Percentiles rank a stretch among this genome's conserved stretches.
phyloP scores from a whole-genome alignment of 2,329 filamentous ascomycete species.

The Aureobasidium leucospermi region DNA sequence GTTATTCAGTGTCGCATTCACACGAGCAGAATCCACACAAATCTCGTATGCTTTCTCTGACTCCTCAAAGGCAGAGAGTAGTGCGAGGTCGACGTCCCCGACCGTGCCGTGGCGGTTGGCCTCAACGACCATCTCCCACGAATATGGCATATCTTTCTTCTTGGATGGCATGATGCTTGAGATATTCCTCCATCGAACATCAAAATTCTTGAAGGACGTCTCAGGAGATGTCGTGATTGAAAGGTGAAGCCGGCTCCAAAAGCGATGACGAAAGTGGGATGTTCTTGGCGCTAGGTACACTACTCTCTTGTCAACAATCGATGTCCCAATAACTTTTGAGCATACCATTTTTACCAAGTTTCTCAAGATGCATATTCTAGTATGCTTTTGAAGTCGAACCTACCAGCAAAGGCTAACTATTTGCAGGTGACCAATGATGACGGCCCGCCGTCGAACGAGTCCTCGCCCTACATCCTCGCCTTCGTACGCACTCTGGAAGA shows the following conservation, averaged over 20 bases:
- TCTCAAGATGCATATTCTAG: conserved; percentile 18
- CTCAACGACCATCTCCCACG: background rate
- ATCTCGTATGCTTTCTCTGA: background rate
- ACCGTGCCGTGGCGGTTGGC: background rate
- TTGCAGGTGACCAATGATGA: conserved; percentile 44
- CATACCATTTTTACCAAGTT: background rate
- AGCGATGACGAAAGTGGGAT: conserved; percentile 1
- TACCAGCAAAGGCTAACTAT: background rate
- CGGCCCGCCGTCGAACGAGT: conserved; percentile 43
- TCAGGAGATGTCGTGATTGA: too few species aligned
- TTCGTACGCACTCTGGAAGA: conserved; percentile 41
- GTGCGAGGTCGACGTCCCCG: background rate
- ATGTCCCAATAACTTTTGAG: background rate
- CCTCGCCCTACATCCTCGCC: conserved; percentile 44
- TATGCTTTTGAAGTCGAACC: conserved; percentile 10
- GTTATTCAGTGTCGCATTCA: background rate
- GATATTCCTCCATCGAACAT: background rate
- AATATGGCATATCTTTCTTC: background rate
- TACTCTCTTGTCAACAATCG: background rate
- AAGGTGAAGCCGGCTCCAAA: background rate
- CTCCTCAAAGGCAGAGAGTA: background rate
- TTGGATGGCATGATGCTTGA: background rate
- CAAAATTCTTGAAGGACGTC: too few species aligned
- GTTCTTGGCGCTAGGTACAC: background rate
- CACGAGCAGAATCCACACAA: background rate